phyloP scores from a whole-genome alignment of 2,329 filamentous ascomycete species.

The Pyrenochaeta sp. region DNA sequence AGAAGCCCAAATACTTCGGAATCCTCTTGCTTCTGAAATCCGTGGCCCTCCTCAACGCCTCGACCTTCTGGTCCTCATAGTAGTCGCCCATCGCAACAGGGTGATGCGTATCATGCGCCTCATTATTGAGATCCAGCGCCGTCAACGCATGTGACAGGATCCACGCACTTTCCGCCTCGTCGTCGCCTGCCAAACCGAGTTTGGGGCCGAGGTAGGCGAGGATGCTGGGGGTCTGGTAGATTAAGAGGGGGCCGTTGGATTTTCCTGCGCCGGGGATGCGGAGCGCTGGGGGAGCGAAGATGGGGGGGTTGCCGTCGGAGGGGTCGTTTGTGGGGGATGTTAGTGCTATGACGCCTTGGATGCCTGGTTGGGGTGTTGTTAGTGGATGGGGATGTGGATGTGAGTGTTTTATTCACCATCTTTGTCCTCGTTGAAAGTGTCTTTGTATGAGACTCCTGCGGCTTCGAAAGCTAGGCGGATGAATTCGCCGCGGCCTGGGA shows the following conservation, averaged over 20 bases:
- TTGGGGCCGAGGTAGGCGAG: slow-evolving; percentile 71
- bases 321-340: slow-evolving; percentile 56
- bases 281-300: slow-evolving; percentile 72
- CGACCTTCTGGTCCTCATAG: slow-evolving; percentile 79
- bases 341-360: slow-evolving; percentile 60
- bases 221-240: slow-evolving; percentile 77
- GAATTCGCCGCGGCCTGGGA: slow-evolving; percentile 78
- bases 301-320: slow-evolving; percentile 65
- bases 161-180: slow-evolving; percentile 60
- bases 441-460: slow-evolving; percentile 68
- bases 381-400: not conserved
- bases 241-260: slow-evolving; percentile 63
- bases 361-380: slow-evolving; percentile 32
- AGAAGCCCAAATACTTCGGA: slow-evolving; percentile 76
- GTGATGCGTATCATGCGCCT: slow-evolving; percentile 79
- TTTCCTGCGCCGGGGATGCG: slow-evolving; percentile 56
- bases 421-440: slow-evolving; percentile 61
- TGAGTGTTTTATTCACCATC: slow-evolving; percentile 46
- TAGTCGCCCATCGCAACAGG: slow-evolving; percentile 66
- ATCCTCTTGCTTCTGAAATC: slow-evolving; percentile 68
- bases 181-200: slow-evolving; percentile 63
- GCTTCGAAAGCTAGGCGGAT: slow-evolving; percentile 77
- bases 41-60: slow-evolving; percentile 64
- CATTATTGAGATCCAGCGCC: slow-evolving; percentile 74
- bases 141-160: slow-evolving; percentile 72